phyloP scores from a whole-genome alignment of 352 stramenopile genomes.

The Phytopythium mirpurense region DNA sequence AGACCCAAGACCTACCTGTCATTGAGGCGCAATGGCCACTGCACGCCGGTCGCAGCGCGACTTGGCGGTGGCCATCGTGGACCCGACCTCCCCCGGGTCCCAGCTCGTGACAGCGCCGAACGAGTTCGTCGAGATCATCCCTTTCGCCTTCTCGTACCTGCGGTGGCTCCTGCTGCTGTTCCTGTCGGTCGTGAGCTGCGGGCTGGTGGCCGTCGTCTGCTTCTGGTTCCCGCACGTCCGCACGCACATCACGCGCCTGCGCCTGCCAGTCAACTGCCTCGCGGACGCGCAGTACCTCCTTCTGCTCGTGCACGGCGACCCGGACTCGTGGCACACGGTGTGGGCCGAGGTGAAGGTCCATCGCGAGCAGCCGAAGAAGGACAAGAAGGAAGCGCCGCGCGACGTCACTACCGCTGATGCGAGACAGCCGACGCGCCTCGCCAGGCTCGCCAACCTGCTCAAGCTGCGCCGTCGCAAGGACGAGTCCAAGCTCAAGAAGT shows the following conservation, averaged over 20 bases:
- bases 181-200: conserved; percentile 23
- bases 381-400: not conserved
- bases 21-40: not conserved
- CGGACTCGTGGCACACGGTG: conserved; percentile 5
- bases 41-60: not conserved
- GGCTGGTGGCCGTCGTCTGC: conserved; percentile 29
- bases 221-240: conserved; percentile 69
- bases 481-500: not conserved
- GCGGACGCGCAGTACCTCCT: conserved; percentile 47
- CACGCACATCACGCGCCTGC: conserved; percentile 41
- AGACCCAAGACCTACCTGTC: too few relatives aligned
- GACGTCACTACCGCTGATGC: not conserved
- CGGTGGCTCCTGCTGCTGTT: conserved; percentile 29
- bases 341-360: conserved; percentile 6
- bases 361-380: not conserved
- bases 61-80: conserved; percentile 5
- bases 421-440: not conserved
- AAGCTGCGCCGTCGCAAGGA: not conserved
- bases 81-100: conserved; percentile 11
- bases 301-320: conserved; percentile 30
- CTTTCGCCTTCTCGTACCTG: conserved; percentile 37
- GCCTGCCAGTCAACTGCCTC: conserved; percentile 17
- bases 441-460: not conserved
- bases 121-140: conserved; percentile 34
- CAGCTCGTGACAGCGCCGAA: conserved; percentile 40